Base-by-base conservation (phyloP, 192 early-diverging fungal species). In the Lunasporangiospora selenospora region DNA sequence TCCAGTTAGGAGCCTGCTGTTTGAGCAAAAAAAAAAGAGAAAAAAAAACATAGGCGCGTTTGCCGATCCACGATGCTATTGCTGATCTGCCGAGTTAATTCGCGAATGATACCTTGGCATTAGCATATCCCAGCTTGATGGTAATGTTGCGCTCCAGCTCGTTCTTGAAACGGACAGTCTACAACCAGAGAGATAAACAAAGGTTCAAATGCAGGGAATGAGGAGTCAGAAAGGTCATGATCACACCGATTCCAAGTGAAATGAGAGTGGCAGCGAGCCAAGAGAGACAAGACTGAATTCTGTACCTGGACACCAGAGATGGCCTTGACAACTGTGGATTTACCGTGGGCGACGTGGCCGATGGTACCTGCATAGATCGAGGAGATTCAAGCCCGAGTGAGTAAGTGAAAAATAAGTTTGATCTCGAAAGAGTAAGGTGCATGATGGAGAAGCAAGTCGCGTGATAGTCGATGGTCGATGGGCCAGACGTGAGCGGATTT, bases 261-360 rank as follows among this genome's bases (percentile, higher is more conserved):
- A n/a, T n/a, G n/a, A n/a, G n/a, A n/a, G n/a, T n/a, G n/a, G n/a
- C n/a, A n/a, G n/a, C n/a, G n/a, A n/a, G n/a, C n/a, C n/a, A n/a
- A n/a, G n/a, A n/a, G n/a, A n/a, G n/a, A n/a, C n/a, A n/a, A n/a
- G n/a, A n/a, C n/a, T n/a, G n/a, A n/a, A n/a, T n/a, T 27, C 29
- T 48, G 37, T 77, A 86, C 84, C 75, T 94, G 92, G 21, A 98
- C 96, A 55, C 95, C 95, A 32, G 96, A 98, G 64, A 98, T 97
- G 37, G 97, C 95, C 77, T 95, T 99, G 54, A 99, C 97, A 19
- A 99, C 93, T 19, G 96, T 98, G 19, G 95, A 98, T 85, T 99
- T 99, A 79, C 97, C 97, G 87, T 99, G 97, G 30, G 97, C 96
- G 63, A 99, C 97, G 81, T 99, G 97, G 40, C 97, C 97, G 79